Percentiles rank a stretch among this genome's conserved stretches.
phyloP scores from a whole-genome alignment of 768 basidiomycete species.

The Russula ochroleuca region DNA sequence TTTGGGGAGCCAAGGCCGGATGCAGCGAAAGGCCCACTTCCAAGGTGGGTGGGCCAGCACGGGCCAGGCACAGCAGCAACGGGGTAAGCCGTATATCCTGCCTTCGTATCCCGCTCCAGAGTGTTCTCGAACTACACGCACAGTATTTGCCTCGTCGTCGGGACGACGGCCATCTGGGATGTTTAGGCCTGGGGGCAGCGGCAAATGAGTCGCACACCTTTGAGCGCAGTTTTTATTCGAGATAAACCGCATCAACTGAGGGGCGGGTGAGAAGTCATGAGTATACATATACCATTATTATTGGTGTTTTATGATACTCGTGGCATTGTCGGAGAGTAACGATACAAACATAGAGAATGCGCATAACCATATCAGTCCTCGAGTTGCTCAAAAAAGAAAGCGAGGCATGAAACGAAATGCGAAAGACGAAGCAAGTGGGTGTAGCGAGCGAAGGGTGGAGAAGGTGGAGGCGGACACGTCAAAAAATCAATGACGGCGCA shows the following conservation, averaged over 20 bases:
- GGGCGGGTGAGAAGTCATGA: not conserved
- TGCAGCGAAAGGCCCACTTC: conserved; percentile 7
- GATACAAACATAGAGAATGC: conserved; percentile 12
- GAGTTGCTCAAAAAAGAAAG: conserved; percentile 5
- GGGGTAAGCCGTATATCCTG: conserved; percentile 13
- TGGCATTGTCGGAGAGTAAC: not conserved
- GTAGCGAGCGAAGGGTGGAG: not conserved
- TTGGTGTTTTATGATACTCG: conserved; percentile 16
- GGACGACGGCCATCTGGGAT: conserved; percentile 39
- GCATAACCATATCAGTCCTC: conserved; percentile 12
- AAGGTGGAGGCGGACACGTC: conserved; percentile 1
- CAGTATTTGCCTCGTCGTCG: conserved; percentile 44
- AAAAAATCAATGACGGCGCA: conserved; percentile 37
- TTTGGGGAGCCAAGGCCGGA: conserved; percentile 36
- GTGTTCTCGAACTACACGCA: not conserved
- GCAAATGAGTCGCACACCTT: conserved; percentile 7
- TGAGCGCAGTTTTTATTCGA: not conserved
- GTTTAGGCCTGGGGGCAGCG: conserved; percentile 42
- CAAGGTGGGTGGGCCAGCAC: conserved; percentile 17
- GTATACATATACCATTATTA: conserved; percentile 19
- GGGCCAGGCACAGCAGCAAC: conserved; percentile 13
- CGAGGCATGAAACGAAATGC: not conserved
- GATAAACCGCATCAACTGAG: not conserved
- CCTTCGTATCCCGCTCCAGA: not conserved
- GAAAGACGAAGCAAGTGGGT: not conserved